Evolutionary conservation across 257 asterid genomes (phyloP).

Genomic region (Lithospermum erythrorhizon): DNA sequence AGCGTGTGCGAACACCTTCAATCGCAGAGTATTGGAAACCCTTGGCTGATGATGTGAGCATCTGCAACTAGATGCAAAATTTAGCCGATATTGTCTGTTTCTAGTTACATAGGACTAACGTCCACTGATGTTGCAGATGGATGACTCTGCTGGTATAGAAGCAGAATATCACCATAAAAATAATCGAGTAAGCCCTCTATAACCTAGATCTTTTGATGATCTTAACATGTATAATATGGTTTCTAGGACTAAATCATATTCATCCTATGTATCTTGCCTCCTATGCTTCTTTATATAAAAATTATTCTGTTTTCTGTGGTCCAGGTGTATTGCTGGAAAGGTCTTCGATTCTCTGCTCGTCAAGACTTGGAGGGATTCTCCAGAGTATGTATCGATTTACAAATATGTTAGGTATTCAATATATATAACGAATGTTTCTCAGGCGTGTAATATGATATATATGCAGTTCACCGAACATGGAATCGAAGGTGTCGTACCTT

Average conservation of each 20-base stretch:
- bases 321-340: conserved; percentile 99
- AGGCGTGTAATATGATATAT: neutral
- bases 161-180: conserved; percentile 96
- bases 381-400: conserved; percentile 36
- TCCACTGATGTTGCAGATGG: conserved; percentile 60
- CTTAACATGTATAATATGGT: conserved; percentile 9
- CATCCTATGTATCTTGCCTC: no score
- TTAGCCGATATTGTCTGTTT: neutral
- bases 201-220: conserved; percentile 2
- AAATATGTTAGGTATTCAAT: conserved; percentile 5
- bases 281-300: no score
- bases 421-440: conserved; percentile 5
- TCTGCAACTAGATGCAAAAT: conserved; percentile 12
- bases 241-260: neutral
- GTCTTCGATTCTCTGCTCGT: conserved; percentile 89
- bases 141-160: conserved; percentile 89
- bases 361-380: conserved; percentile 98
- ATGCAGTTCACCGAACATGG: conserved; percentile 92
- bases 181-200: conserved; percentile 44
- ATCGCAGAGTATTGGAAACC: conserved; percentile 91
- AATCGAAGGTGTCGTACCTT: conserved; percentile 92
- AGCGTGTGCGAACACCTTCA: conserved; percentile 70
- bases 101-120: neutral
- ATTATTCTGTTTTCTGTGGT: conserved; percentile 3
- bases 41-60: conserved; percentile 90